Evolutionary conservation across 768 basidiomycete species (phyloP).

Genomic region (Boletus tomentosulus): DNA sequence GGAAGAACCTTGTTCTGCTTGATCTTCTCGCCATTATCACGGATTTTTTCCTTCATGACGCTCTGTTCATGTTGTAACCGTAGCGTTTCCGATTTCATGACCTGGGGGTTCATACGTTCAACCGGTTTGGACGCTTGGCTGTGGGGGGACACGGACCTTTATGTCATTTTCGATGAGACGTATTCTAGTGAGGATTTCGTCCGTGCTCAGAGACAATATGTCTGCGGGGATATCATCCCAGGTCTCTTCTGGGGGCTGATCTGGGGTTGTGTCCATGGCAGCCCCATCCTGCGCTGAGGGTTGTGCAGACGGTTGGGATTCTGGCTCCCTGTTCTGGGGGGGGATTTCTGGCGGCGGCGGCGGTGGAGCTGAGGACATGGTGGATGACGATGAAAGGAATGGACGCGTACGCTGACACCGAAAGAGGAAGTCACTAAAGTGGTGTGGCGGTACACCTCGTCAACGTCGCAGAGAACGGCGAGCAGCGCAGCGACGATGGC

Average conservation of each 20-base stretch:
- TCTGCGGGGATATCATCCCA: constrained; percentile 93
- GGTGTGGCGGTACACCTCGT: constrained; percentile 4
- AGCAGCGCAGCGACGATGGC: constrained; percentile 25
- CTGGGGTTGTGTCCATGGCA: constrained; percentile 73
- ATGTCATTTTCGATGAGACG: constrained; percentile 96
- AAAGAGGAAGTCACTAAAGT: constrained; percentile 20
- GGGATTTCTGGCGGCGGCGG: constrained; percentile 41
- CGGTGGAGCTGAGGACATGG: constrained; percentile 57
- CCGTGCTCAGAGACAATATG: constrained; percentile 69
- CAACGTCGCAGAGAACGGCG: background rate
- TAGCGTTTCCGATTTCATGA: constrained; percentile 93
- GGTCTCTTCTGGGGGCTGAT: constrained; percentile 68
- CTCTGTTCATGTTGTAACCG: constrained; percentile 91
- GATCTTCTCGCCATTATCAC: constrained; percentile 96
- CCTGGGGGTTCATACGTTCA: constrained; percentile 41
- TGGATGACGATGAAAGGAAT: constrained; percentile 6
- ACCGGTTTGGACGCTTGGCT: background rate
- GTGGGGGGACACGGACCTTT: constrained; percentile 51
- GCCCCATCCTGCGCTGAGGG: constrained; percentile 34
- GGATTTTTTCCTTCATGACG: constrained; percentile 98
- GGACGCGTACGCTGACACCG: constrained; percentile 28
- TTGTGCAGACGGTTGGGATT: constrained; percentile 28
- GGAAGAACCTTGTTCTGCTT: constrained; percentile 99
- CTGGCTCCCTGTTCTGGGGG: constrained; percentile 47
- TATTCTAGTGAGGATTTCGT: constrained; percentile 86